phyloP scores from a whole-genome alignment of 2,329 filamentous ascomycete species.

The Trichoderma gracile region DNA sequence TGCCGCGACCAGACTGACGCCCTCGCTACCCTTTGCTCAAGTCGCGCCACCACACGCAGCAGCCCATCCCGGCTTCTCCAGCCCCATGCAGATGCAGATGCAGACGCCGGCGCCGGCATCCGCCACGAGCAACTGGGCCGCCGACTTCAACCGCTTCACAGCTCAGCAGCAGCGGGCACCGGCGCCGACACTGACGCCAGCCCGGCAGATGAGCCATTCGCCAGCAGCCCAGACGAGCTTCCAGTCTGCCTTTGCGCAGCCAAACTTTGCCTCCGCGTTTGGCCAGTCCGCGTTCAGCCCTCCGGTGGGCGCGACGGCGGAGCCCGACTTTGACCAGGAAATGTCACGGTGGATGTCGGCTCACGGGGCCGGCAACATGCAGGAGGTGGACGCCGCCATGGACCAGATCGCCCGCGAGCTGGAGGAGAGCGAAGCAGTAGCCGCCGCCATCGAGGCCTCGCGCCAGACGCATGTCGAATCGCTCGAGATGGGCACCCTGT shows the following conservation, averaged over 20 bases:
- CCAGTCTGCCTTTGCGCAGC: conserved; percentile 37
- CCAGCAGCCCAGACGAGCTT: conserved; percentile 32
- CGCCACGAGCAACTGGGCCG: conserved; percentile 39
- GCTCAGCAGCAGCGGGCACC: conserved; percentile 34
- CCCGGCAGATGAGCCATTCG: conserved; percentile 32
- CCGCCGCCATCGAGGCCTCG: conserved; percentile 29
- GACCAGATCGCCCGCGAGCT: conserved; percentile 46
- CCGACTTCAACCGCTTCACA: conserved; percentile 42
- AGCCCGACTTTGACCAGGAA: conserved; percentile 43
- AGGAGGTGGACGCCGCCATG: conserved; percentile 46
- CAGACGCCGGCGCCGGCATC: conserved; percentile 31
- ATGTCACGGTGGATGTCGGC: conserved; percentile 46
- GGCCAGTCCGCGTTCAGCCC: conserved; percentile 31
- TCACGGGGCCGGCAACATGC: conserved; percentile 40
- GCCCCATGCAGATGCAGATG: conserved; percentile 31
- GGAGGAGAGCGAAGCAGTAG: conserved; percentile 39
- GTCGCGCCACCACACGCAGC: conserved; percentile 27
- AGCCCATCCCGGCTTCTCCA: conserved; percentile 30
- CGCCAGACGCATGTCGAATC: conserved; percentile 37
- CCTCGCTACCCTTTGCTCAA: conserved; percentile 36
- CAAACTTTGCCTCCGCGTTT: conserved; percentile 32
- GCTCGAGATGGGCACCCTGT: conserved; percentile 39
- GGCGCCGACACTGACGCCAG: conserved; percentile 30
- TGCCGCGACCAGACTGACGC: conserved; percentile 39
- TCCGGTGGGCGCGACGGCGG: conserved; percentile 33